A percentile compares a stretch with the other conserved stretches of the same genome.
phyloP scores from a whole-genome alignment of 495 filamentous ascomycete species.

The Delitschia confertaspora region DNA sequence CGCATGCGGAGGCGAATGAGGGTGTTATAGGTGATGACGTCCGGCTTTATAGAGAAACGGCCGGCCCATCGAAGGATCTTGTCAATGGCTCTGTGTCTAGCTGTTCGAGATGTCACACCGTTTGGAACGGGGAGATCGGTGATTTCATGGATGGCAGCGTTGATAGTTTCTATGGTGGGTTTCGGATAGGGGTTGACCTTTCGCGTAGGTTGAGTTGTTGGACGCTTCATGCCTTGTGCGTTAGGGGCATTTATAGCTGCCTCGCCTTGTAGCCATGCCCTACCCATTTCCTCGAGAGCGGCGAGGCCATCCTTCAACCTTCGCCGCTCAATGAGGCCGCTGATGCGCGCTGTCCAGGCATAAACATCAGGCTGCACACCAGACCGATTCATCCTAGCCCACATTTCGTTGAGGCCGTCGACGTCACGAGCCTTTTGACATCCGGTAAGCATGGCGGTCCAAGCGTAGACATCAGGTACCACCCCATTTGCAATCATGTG shows the following conservation, averaged over 20 bases:
- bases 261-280: conserved; percentile 21
- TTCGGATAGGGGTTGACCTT: conserved; percentile 33
- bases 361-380: conserved; percentile 46
- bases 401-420: conserved; percentile 47
- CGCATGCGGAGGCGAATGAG: conserved; percentile 50
- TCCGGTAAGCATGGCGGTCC: conserved; percentile 56
- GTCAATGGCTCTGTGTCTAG: conserved; percentile 32
- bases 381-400: conserved; percentile 46
- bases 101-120: conserved; percentile 27
- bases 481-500: conserved; percentile 44
- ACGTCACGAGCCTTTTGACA: conserved; percentile 42
- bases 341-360: conserved; percentile 57
- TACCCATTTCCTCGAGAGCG: conserved; percentile 53
- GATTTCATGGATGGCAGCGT: conserved; percentile 50
- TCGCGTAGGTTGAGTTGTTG: background rate
- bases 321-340: conserved; percentile 46
- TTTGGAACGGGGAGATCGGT: conserved; percentile 24
- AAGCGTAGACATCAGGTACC: conserved; percentile 47
- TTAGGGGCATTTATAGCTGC: conserved; percentile 1
- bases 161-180: conserved; percentile 54
- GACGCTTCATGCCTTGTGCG: conserved; percentile 2
- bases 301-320: conserved; percentile 41
- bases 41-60: conserved; percentile 47
- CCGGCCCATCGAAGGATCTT: conserved; percentile 52
- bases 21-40: conserved; percentile 60